Evolutionary conservation across 179 eudicot species (phyloP).

Genomic region (Silene noctiflora): DNA sequence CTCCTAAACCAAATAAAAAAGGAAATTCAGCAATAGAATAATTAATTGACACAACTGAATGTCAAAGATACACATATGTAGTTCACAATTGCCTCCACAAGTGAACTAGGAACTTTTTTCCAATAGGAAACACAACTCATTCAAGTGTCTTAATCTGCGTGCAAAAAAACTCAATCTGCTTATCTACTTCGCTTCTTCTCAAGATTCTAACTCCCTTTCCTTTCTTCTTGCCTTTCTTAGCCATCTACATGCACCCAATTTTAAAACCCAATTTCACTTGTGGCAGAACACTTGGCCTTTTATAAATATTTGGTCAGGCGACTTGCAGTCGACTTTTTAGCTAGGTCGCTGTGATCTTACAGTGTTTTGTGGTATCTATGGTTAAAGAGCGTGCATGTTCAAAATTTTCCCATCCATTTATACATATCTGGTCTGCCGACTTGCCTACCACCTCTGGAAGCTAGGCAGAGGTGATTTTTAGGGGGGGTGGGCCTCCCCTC

Average conservation of each 20-base stretch:
- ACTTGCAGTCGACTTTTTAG: background rate
- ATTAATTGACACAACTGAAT: background rate
- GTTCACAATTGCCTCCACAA: conserved; percentile 10
- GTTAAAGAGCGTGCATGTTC: background rate
- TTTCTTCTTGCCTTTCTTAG: background rate
- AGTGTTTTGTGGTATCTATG: background rate
- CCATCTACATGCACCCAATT: background rate
- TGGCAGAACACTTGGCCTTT: background rate
- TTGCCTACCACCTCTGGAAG: background rate
- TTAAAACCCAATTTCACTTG: background rate
- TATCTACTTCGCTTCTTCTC: background rate
- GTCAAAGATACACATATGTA: conserved; percentile 3
- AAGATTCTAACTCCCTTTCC: background rate
- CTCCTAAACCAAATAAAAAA: conserved; percentile 54
- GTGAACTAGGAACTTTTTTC: background rate
- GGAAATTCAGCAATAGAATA: conserved; percentile 3
- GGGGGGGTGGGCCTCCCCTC: background rate
- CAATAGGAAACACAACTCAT: background rate
- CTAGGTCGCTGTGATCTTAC: background rate
- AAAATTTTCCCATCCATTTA: too few relatives aligned
- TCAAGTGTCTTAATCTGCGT: background rate
- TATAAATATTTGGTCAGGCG: background rate
- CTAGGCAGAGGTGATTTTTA: background rate
- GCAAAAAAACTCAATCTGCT: background rate
- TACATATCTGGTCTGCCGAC: background rate